Evolutionary conservation across 208 protist genomes (phyloP).

Genomic region (Crithidia bombi): DNA sequence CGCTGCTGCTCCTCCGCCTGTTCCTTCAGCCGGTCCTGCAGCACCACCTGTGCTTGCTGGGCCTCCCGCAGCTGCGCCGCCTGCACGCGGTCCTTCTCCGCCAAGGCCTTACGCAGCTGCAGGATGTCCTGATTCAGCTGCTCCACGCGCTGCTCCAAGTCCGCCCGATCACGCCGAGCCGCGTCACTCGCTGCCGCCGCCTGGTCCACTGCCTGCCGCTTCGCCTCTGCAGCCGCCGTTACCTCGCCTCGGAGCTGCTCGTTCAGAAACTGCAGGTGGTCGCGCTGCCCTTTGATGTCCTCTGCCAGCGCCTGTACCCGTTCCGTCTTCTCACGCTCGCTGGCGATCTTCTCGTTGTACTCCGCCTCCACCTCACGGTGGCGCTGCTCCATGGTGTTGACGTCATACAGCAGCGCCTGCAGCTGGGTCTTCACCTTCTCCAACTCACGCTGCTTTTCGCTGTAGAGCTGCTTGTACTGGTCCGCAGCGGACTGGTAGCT

Average conservation of each 20-base stretch:
- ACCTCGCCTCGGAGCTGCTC: slow-evolving; percentile 48
- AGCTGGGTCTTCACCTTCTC: slow-evolving; percentile 41
- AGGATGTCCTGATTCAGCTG: slow-evolving; percentile 36
- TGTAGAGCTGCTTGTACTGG: slow-evolving; percentile 59
- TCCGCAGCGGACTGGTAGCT: slow-evolving; percentile 43
- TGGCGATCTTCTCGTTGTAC: slow-evolving; percentile 27
- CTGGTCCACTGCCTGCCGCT: slow-evolving; percentile 35
- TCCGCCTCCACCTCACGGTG: slow-evolving; percentile 38
- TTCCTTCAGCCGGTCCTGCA: slow-evolving; percentile 42
- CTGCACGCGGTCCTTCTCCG: slow-evolving; percentile 38
- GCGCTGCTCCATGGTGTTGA: slow-evolving; percentile 41
- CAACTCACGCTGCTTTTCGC: slow-evolving; percentile 48
- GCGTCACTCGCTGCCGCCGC: slow-evolving; percentile 17
- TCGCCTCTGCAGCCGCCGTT: slow-evolving; percentile 27
- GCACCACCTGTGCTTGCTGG: slow-evolving; percentile 37
- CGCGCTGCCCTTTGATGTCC: slow-evolving; percentile 53
- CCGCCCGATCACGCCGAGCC: slow-evolving; percentile 20
- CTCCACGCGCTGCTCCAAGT: slow-evolving; percentile 23
- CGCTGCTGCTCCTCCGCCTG: slow-evolving; percentile 32
- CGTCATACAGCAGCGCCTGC: slow-evolving; percentile 38
- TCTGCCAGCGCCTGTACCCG: slow-evolving; percentile 31
- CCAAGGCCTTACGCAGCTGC: slow-evolving; percentile 31
- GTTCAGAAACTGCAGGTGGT: slow-evolving; percentile 53
- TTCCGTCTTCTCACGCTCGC: slow-evolving; percentile 42
- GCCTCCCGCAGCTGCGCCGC: slow-evolving; percentile 40